Evolutionary conservation across 2,329 filamentous ascomycete species (phyloP), one percentile per base, ranked within the genome.

Genomic region (Paraphaeosphaeria sporulosa): DNA sequence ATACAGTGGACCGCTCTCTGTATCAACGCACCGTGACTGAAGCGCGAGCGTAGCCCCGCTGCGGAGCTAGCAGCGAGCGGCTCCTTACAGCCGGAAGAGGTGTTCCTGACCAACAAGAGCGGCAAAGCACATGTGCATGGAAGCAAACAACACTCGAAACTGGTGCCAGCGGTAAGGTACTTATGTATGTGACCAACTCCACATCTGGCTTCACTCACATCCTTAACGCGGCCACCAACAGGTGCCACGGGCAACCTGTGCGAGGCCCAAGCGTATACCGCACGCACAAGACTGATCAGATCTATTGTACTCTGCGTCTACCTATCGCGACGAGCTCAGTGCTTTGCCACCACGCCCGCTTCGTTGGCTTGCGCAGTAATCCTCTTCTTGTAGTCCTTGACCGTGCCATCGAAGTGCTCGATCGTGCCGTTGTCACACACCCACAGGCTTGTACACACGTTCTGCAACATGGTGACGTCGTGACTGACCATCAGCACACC

Each of bases 401-500:
- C 94, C 71, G 96, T 94, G 36, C 95, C 95, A 62, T 91, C 89
- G 81, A 99, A 99, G 82, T 97, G 94, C 86, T 96, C 93, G 21
- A 99, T 94, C 1, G 90, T 95, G 10, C 95, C 95, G 60, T 90
- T 85, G 77, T 99, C 95, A 75, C 95, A 99, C 64, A 99, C 94
- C 95, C 95, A 99, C 73, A 99, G 81, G 76, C 90, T 95, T 53
- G 85, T 95, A 80, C 95, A 99, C 40, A 99, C 95, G 55, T 91
- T 96, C 83, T 97, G 93, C 78, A 99, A 79, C 93, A 99, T 97
- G 0, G 95, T 98, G 56, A 99, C 95, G 76, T 99, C 95, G 90
- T 99, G 95, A 74, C 92, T 96, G 59, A 99, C 95, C 93, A 99
- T 98, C 71, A 99, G 83, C 58, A 99, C 94, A 77, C 95, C 95